Base-by-base conservation (phyloP, 2,329 filamentous ascomycete genomes). In the Sporothrix mexicana region DNA sequence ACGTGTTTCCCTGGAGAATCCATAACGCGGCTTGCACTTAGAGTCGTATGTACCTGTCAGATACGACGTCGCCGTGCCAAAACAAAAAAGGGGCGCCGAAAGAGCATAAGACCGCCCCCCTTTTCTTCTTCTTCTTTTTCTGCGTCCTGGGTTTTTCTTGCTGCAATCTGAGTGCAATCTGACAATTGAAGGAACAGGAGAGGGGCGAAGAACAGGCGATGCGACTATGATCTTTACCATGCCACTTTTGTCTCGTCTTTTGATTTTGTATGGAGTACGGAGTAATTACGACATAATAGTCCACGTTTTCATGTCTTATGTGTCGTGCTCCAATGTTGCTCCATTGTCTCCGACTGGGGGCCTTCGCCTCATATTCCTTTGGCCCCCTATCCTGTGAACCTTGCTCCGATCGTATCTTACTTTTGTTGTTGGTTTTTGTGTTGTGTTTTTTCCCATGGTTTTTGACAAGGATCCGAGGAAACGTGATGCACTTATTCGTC, bases 401-500 rank as follows among this genome's bases (percentile, higher is more conserved):
- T 9, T 62, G 17, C 59, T 36, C 59, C 17, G n/a, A 64, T 45
- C 59, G 36, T 7, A 45, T 45, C 36, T 41, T 45, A 45, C 59
- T 45, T 43, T 13, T 55, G 20, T 8, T 55, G 51, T 23, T 25
- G 20, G 51, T 20, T 12, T 17, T 3, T 36, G 30, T 8, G 43
- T 17, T 43, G 43, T 20, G 36, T 15, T 23, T 20, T 43, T 23
- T 36, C n/a, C n/a, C 23, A 20, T 25, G 51, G 23, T 51, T n/a
- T 15, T 67, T 36, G 25, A 25, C 51, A 25, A 69, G 66, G 66
- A 17, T 41, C 20, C 20, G 23, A 36, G 66, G 51, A 55, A 69
- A 57, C 67, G 51, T 47, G 68, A 70, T 70, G 68, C 68, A 61
- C 30, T 45, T 45, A 51, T 69, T 55, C 49, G 67, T 69, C 51